Base-by-base conservation (phyloP, 73 alveolate species). In the Paramecium sonneborni region DNA sequence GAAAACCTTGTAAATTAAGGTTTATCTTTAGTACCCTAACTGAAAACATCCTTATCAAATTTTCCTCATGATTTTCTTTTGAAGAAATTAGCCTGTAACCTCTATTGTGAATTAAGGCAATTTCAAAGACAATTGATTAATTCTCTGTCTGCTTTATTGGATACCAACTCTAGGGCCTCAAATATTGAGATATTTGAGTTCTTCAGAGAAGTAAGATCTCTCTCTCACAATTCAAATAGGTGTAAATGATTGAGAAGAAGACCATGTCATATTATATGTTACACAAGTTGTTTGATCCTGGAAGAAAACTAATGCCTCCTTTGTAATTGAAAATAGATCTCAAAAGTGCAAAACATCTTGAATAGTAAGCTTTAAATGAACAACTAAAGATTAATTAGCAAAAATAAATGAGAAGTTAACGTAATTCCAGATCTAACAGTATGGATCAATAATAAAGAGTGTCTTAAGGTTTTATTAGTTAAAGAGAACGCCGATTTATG, bases 281-380 rank as follows among this genome's bases (percentile, higher is more conserved):
- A 62, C 90, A 79, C n/a, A 79, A 79, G n/a, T 44, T 79, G 30
- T 79, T 39, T 46, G 90, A 79, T 46, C 90, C 90, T 24, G 90
- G 76, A 20, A 79, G 72, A 79, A 79, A 79, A 79, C 24, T 79
- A 10, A 79, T 79, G 90, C 90, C 90, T 46, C 90, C 90, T 79
- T 62, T 79, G 32, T 44, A 79, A 79, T 44, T 79, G 37, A 79
- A 79, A 18, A 79, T 79, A 12, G 90, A 79, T 79, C 44, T 79
- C 4, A 79, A 79, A 62, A 79, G 90, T 79, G 90, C 90, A n/a
- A 79, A 79, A 28, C 90, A 79, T 79, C 74, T 79, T 24, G 90
- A 79, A 56, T 44, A 43, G 52, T 23, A 79, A 44, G 90, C 90
- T 23, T 23, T 43, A 12, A 57, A 79, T 79, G 90, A 79, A 44